phyloP scores from a whole-genome alignment of 495 filamentous ascomycete species.

The Lasiosphaeriaceae sp. region DNA sequence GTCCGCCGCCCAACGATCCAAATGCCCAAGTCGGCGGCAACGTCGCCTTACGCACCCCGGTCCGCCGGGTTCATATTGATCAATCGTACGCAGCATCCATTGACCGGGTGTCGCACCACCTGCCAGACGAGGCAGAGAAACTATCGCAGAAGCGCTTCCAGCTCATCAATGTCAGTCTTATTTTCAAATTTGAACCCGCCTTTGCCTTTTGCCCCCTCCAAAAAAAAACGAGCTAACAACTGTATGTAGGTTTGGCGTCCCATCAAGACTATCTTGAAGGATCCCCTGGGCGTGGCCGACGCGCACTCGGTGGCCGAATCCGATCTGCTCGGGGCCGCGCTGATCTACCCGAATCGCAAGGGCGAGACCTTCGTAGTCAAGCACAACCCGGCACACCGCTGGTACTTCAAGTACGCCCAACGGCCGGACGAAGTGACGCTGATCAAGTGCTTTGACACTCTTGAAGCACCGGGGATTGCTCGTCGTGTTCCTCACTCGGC shows the following conservation, averaged over 20 bases:
- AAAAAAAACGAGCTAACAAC: too few relatives aligned
- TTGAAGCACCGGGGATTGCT: conserved; percentile 53
- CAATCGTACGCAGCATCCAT: conserved; percentile 60
- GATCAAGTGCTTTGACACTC: conserved; percentile 71
- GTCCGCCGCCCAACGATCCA: conserved; percentile 28
- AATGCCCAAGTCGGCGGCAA: background rate
- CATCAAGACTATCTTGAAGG: conserved; percentile 58
- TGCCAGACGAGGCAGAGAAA: conserved; percentile 58
- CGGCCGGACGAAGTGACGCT: conserved; percentile 58
- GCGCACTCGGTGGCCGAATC: conserved; percentile 55
- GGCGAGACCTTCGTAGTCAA: conserved; percentile 71
- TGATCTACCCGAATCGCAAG: conserved; percentile 68
- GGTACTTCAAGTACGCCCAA: conserved; percentile 76
- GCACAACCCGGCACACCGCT: conserved; percentile 54
- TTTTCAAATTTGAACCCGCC: too few relatives aligned
- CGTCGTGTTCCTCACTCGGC: conserved; percentile 63
- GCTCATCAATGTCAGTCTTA: conserved; percentile 62
- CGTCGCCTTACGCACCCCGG: conserved; percentile 51
- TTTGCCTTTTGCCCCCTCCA: too few relatives aligned
- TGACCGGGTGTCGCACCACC: conserved; percentile 55
- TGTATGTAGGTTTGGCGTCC: conserved; percentile 57
- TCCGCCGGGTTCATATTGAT: conserved; percentile 68
- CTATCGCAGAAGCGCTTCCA: conserved; percentile 63
- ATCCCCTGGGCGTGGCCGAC: conserved; percentile 62
- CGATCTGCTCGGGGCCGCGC: conserved; percentile 64